Evolutionary conservation across 23 red algal species (phyloP), one percentile per base, ranked within the genome.

Genomic region (Cyanidiococcus yangmingshanensis): DNA sequence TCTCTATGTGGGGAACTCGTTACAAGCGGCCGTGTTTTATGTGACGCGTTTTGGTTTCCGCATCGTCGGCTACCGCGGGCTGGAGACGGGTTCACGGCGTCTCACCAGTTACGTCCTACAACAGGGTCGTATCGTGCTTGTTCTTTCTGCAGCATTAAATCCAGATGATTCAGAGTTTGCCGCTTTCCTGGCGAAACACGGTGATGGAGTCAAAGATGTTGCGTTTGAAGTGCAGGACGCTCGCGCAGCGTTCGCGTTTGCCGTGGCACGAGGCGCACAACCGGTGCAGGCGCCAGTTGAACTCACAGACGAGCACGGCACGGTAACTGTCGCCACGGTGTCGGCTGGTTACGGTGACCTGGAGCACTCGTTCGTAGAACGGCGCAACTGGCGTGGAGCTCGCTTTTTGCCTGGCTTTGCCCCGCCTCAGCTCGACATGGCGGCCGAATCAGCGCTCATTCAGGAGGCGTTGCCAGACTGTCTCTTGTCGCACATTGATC

Each of bases 161-260:
- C 86, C 94, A 1, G 57, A 86, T 0, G 83, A 86, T 31, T 58
- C 57, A 3, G 82, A 68, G 0, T 58, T 90, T 25, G 34, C 58
- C 0, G 0, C 37, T 2, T 86, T 89, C 71, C 41, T 89, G 33
- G 33, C 85, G 67, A 58, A 51, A 3, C 87, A 91, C 82, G 94
- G 94, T 67, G 94, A 98, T 75, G 88, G 88, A 37, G 94, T 98
- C 38, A 80, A 86, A 41, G 88, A 91, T 68, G 84, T 98, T 1
- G 88, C 94, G 7, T 89, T 98, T 67, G 50, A 75, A 33, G 94
- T 98, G 27, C 59, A 77, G 31, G 88, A 98, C 78, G 77, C 67
- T 63, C 54, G 41, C 39, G 50, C 71, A 32, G 82, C 89, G 30
- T 98, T 84, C 74, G 85, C 85, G n/a, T 32, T 32, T 34, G 85